These are phyloP conservation scores for Aspergillus mulundensis DNA, from an alignment of 495 filamentous ascomycete genomes.

Conservation along the genomic window DNA sequence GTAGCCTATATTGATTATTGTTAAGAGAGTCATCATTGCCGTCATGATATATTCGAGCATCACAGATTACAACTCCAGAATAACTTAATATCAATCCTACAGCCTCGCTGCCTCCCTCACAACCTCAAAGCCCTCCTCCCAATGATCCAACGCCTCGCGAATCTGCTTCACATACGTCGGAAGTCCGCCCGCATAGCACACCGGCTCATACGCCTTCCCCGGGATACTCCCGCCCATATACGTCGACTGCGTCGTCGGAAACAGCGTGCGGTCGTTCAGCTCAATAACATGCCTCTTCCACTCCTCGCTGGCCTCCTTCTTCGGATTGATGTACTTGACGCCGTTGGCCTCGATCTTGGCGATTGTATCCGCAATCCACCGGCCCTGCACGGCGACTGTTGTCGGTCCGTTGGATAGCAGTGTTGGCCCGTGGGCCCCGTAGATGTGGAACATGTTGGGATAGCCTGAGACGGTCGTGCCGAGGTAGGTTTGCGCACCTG, in stretches of 20 bases:
- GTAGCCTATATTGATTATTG: background rate
- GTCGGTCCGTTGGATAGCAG: conserved; percentile 51
- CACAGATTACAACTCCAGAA: too few species aligned
- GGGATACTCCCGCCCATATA: conserved; percentile 46
- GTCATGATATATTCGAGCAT: too few species aligned
- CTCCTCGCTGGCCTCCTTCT: conserved; percentile 26
- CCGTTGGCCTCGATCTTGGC: conserved; percentile 32
- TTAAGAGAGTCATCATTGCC: too few species aligned
- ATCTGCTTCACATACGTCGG: background rate
- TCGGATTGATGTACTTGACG: conserved; percentile 37
- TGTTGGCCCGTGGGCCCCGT: conserved; percentile 47
- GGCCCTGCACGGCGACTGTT: conserved; percentile 47
- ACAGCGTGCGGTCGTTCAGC: conserved; percentile 27
- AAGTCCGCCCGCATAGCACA: background rate
- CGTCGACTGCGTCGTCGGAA: conserved; percentile 32
- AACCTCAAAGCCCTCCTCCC: conserved; percentile 4
- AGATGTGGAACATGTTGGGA: conserved; percentile 53
- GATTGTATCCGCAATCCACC: conserved; percentile 49
- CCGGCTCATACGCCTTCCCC: conserved; percentile 27
- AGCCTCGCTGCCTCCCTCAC: background rate
- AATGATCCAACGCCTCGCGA: background rate
- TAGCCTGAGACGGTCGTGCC: conserved; percentile 42
- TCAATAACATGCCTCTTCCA: conserved; percentile 36
- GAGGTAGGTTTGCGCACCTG: conserved; percentile 45
- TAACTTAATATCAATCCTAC: too few species aligned